Evolutionary conservation across 2,329 filamentous ascomycete species (phyloP), one percentile per base, ranked within the genome.

Genomic region (Hymenoscyphus infarciens): DNA sequence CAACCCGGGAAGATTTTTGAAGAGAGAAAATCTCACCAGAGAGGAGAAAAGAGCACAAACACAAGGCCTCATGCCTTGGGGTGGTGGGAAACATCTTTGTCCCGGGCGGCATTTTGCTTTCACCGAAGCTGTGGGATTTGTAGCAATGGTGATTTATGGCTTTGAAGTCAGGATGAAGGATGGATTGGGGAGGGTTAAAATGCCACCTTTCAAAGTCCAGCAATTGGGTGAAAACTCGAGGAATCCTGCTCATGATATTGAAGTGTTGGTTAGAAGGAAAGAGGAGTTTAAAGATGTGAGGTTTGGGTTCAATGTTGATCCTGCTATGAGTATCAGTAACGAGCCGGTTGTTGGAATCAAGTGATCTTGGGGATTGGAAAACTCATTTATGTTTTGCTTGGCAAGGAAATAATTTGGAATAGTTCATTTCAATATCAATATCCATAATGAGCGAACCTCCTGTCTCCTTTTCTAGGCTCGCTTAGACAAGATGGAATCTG

Each of bases 1-100:
- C 69, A 77, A 80, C 42, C 74, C 79, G 0, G 45, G 66, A 5
- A 77, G 79, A 13, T 82, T 82, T 67, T 64, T 78, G 0, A 66
- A 59, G 8, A 67, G 66, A 58, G 61, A 61, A 61, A 60, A 55
- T 49, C 61, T 65, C 59, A 65, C 35, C 6, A 69, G 66, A 56
- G 61, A 65, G 4, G 62, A 60, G 8, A 64, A 61, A 7, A 62
- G 64, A 22, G 59, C 56, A 19, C 68, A 68, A 56, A 57, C 63
- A 19, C 67, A 70, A 31, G 67, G 62, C n/a, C 77, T 76, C 63
- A 72, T 75, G 27, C 75, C 76, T 0, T 78, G 77, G 63, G 76
- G 76, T 22, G 76, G 76, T 2, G 77, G 77, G 3, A 77, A 75
- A 64, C 76, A 77, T 58, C 66, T 77, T 7, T 78, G 77, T 63